Evolutionary conservation across 495 filamentous ascomycete species (phyloP).

Genomic region (Terfezia claveryi): DNA sequence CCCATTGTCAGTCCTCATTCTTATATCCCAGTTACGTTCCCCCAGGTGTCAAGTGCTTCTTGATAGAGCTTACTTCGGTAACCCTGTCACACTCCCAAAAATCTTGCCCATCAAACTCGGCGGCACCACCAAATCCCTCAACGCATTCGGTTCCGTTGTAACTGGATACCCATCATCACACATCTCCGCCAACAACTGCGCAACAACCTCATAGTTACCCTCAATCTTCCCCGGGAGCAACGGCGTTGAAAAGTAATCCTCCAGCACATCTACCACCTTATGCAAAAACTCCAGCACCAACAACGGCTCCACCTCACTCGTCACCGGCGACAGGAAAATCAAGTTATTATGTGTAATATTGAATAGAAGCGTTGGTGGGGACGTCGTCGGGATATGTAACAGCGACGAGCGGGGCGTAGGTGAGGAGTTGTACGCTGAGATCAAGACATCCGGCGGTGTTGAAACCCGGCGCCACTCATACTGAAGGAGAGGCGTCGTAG

Average conservation of each 20-base stretch:
- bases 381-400: slow-evolving; percentile 63
- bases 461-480: slow-evolving; percentile 49
- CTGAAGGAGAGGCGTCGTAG: slow-evolving; percentile 39
- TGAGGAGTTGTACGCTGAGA: slow-evolving; percentile 74
- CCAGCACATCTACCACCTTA: slow-evolving; percentile 74
- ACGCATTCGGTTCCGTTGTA: slow-evolving; percentile 80
- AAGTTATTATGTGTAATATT: slow-evolving; percentile 69
- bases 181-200: slow-evolving; percentile 85
- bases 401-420: slow-evolving; percentile 64
- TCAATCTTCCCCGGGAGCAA: slow-evolving; percentile 70
- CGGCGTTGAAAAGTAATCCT: slow-evolving; percentile 87
- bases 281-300: slow-evolving; percentile 91
- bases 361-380: slow-evolving; percentile 76
- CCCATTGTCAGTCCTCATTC: background rate
- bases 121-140: slow-evolving; percentile 79
- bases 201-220: slow-evolving; percentile 76
- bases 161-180: slow-evolving; percentile 79
- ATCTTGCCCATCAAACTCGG: slow-evolving; percentile 76
- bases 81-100: slow-evolving; percentile 54
- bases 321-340: slow-evolving; percentile 63
- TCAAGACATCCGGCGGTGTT: slow-evolving; percentile 48
- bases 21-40: no score
- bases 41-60: no score
- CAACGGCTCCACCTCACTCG: slow-evolving; percentile 73
- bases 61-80: slow-evolving; percentile 27